phyloP scores from a whole-genome alignment of 768 basidiomycete genomes.

The Gloeostereum incarnatum region DNA sequence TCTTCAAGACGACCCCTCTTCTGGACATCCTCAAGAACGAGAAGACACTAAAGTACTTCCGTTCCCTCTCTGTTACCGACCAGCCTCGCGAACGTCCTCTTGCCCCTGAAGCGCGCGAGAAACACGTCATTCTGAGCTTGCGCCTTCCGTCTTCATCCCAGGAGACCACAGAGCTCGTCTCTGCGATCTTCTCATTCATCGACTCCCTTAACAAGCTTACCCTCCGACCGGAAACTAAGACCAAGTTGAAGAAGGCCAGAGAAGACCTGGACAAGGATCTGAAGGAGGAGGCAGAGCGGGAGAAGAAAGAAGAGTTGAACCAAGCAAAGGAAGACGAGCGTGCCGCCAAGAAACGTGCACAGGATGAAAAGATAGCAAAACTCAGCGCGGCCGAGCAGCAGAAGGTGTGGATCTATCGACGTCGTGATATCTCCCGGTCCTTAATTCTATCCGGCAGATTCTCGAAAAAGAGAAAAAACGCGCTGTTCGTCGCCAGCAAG shows the following conservation, averaged over 20 bases:
- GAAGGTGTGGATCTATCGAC: constrained; percentile 41
- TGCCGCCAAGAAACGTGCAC: constrained; percentile 62
- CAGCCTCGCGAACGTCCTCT: constrained; percentile 71
- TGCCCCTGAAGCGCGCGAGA: constrained; percentile 42
- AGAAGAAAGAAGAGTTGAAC: constrained; percentile 55
- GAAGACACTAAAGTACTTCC: constrained; percentile 65
- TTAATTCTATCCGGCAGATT: constrained; percentile 22
- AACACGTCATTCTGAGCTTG: constrained; percentile 70
- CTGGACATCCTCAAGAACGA: constrained; percentile 53
- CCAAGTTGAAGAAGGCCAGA: constrained; percentile 66
- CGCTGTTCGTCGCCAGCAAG: constrained; percentile 57
- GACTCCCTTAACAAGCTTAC: constrained; percentile 52
- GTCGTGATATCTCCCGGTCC: constrained; percentile 3
- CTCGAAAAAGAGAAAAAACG: constrained; percentile 77
- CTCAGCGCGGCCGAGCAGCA: constrained; percentile 75
- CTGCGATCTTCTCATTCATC: constrained; percentile 64
- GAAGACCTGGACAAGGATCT: constrained; percentile 65
- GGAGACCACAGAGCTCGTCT: constrained; percentile 50
- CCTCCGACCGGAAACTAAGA: constrained; percentile 75
- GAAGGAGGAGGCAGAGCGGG: constrained; percentile 55
- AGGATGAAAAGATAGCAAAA: constrained; percentile 64
- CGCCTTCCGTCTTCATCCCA: constrained; percentile 39
- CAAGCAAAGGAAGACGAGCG: constrained; percentile 60
- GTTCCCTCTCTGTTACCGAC: constrained; percentile 84
- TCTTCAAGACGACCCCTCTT: constrained; percentile 58